phyloP scores from a whole-genome alignment of 2,329 filamentous ascomycete species.

The Setomelanomma holmii region DNA sequence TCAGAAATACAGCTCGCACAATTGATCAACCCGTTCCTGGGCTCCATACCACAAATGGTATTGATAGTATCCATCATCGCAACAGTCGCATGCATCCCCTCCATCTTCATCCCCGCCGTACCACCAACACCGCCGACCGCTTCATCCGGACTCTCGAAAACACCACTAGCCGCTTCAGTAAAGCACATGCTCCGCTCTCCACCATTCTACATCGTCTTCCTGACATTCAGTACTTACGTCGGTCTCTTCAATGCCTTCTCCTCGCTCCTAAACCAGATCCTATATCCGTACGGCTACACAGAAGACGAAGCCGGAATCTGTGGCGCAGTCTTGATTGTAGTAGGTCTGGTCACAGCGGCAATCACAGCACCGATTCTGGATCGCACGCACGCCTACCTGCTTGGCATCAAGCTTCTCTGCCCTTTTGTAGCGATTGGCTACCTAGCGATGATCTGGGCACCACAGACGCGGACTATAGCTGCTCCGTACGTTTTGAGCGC shows the following conservation, averaged over 20 bases:
- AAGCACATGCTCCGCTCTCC: slow-evolving; percentile 58
- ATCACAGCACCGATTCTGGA: slow-evolving; percentile 83
- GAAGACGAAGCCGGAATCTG: slow-evolving; percentile 88
- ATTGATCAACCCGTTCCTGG: slow-evolving; percentile 80
- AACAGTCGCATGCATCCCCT: slow-evolving; percentile 72
- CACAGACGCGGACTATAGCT: slow-evolving; percentile 64
- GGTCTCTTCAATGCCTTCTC: slow-evolving; percentile 94
- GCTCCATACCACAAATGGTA: slow-evolving; percentile 80
- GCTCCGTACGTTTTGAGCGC: slow-evolving; percentile 79
- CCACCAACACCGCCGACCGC: slow-evolving; percentile 81
- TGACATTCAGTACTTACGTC: slow-evolving; percentile 85
- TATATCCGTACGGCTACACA: slow-evolving; percentile 82
- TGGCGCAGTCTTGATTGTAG: slow-evolving; percentile 86
- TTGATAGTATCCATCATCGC: slow-evolving; percentile 85
- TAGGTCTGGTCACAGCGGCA: slow-evolving; percentile 80
- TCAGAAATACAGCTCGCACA: slow-evolving; percentile 72
- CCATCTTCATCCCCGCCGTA: slow-evolving; percentile 77
- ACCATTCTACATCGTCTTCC: slow-evolving; percentile 80
- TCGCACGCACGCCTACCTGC: slow-evolving; percentile 79
- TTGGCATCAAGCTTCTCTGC: slow-evolving; percentile 74
- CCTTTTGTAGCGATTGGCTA: slow-evolving; percentile 78
- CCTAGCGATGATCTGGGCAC: slow-evolving; percentile 82
- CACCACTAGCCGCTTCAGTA: slow-evolving; percentile 64
- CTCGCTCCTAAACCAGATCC: slow-evolving; percentile 86
- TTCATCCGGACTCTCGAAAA: slow-evolving; percentile 63